Percentiles rank a stretch among this genome's conserved stretches.
These are phyloP conservation scores for Hericium alpestre DNA, from an alignment of 768 basidiomycete species.

Conservation along the genomic window DNA sequence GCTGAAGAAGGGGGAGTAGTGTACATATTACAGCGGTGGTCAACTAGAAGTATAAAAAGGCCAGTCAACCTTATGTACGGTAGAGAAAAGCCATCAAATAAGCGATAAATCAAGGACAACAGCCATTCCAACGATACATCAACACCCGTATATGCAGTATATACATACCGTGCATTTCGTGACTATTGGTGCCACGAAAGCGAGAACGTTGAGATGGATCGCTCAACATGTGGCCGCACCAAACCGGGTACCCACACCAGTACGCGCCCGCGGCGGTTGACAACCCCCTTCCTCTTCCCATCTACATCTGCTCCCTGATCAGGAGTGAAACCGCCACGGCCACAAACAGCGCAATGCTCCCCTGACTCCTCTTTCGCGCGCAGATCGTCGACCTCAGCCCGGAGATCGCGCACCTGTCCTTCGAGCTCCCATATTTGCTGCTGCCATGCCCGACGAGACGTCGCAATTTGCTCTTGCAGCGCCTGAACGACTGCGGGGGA, in stretches of 20 bases:
- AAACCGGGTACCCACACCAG: conserved; percentile 56
- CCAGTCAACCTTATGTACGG: background rate
- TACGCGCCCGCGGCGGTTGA: conserved; percentile 57
- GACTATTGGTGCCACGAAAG: background rate
- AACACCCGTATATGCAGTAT: background rate
- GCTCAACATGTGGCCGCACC: conserved; percentile 30
- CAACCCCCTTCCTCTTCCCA: conserved; percentile 22
- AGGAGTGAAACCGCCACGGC: conserved; percentile 29
- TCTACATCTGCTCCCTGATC: background rate
- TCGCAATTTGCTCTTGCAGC: conserved; percentile 51
- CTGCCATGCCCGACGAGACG: conserved; percentile 56
- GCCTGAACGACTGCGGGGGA: conserved; percentile 37
- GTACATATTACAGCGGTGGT: conserved; percentile 1
- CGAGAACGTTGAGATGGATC: too few species aligned
- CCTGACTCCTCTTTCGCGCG: conserved; percentile 27
- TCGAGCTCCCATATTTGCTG: conserved; percentile 68
- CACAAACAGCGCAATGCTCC: conserved; percentile 51
- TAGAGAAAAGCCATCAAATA: background rate
- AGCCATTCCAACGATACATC: background rate
- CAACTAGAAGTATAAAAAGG: background rate
- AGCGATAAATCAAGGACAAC: background rate
- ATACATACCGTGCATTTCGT: background rate
- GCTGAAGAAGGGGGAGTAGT: background rate
- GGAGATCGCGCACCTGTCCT: conserved; percentile 60
- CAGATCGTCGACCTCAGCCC: conserved; percentile 54